Percentiles rank a stretch among this genome's conserved stretches.
Conservation (phyloP, 345 rosid species). For the Aegle marmelos region DNA sequence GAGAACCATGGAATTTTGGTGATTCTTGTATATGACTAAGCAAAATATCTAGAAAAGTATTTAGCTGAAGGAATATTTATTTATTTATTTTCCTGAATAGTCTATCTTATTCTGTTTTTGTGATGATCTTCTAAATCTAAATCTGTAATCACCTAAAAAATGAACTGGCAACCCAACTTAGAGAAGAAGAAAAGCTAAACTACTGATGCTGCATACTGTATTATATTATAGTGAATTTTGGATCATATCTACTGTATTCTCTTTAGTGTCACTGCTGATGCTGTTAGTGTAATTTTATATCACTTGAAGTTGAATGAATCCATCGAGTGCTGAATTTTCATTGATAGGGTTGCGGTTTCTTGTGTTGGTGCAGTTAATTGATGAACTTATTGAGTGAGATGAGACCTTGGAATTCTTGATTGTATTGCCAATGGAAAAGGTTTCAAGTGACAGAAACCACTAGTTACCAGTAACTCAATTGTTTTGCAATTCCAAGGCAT, state of each 20-base stretch:
- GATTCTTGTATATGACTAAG: not conserved
- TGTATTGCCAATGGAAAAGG: not conserved
- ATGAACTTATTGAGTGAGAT: not conserved
- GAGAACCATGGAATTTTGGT: not conserved
- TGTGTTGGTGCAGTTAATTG: slow-evolving; percentile 9
- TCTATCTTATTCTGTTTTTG: not conserved
- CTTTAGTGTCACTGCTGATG: not conserved
- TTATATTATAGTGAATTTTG: not conserved
- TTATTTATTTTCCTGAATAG: not conserved
- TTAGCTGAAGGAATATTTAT: not conserved
- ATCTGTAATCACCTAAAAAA: not conserved
- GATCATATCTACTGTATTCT: not conserved
- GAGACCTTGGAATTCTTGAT: not conserved
- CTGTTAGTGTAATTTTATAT: not conserved
- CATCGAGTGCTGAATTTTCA: not conserved
- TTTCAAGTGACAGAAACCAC: not conserved
- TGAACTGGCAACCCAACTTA: not conserved
- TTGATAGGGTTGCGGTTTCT: not conserved
- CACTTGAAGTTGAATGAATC: not conserved
- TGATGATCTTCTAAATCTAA: not conserved
- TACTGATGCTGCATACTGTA: not conserved
- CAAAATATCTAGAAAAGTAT: not conserved
- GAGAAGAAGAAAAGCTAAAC: not conserved
- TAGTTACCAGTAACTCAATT: not conserved
- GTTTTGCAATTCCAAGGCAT: not conserved